Percentiles rank a stretch among this genome's conserved stretches.
These are phyloP conservation scores for Lyophyllum semitale DNA, from an alignment of 768 basidiomycete genomes.

Conservation along the genomic window DNA sequence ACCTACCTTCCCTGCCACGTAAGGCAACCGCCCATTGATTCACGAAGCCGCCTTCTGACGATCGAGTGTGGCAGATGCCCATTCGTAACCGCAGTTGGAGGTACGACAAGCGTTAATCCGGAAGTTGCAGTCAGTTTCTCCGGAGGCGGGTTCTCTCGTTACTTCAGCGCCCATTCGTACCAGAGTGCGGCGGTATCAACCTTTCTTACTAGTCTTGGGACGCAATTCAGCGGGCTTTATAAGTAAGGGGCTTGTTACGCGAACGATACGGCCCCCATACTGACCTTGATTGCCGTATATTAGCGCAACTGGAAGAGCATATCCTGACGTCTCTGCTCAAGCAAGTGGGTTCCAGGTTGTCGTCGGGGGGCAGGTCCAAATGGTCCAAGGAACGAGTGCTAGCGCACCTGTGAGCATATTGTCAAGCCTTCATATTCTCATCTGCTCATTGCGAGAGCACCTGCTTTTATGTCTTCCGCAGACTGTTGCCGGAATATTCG, in stretches of 20 bases:
- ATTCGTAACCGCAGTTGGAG: conserved; percentile 68
- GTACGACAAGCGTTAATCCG: conserved; percentile 59
- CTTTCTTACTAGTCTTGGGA: conserved; percentile 51
- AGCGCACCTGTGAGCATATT: conserved; percentile 49
- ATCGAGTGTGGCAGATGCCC: conserved; percentile 44
- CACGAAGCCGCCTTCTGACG: background rate
- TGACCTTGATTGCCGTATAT: background rate
- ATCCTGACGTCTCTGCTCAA: conserved; percentile 62
- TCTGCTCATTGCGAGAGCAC: background rate
- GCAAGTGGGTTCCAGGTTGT: conserved; percentile 60
- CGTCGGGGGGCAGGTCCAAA: conserved; percentile 39
- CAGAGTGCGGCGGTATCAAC: conserved; percentile 47
- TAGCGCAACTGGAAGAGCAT: conserved; percentile 54
- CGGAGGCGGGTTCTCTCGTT: conserved; percentile 70
- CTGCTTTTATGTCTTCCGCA: conserved; percentile 11
- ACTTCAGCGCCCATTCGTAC: conserved; percentile 56
- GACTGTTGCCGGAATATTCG: conserved; percentile 62
- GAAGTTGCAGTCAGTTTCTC: conserved; percentile 63
- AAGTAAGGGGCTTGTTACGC: conserved; percentile 39
- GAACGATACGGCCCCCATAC: background rate
- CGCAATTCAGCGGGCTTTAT: conserved; percentile 46
- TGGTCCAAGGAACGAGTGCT: conserved; percentile 61
- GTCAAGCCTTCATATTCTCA: background rate
- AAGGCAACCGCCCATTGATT: conserved; percentile 6
- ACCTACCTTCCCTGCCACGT: conserved; percentile 57